Percentiles rank a stretch among this genome's conserved stretches.
These are phyloP conservation scores for Halenospora varia DNA, from an alignment of 495 filamentous ascomycete genomes.

Conservation along the genomic window DNA sequence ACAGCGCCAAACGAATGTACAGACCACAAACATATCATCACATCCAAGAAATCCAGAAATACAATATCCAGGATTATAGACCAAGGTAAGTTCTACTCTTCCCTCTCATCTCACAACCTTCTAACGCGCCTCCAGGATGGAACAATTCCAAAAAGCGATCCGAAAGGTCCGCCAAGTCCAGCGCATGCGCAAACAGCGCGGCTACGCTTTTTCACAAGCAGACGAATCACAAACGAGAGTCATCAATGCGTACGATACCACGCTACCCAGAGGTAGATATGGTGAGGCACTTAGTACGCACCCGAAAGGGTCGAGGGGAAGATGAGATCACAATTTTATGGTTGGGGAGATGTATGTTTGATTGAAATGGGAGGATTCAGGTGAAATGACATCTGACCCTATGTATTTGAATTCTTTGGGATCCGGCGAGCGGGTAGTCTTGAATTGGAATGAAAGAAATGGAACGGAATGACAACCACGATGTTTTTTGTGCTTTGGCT, in stretches of 20 bases:
- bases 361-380: no score
- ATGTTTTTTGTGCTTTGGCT: no score
- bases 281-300: no score
- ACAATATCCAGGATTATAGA: slow-evolving; percentile 98
- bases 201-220: slow-evolving; percentile 96
- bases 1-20: slow-evolving; percentile 90
- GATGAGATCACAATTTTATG: no score
- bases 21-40: slow-evolving; percentile 95
- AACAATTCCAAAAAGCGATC: slow-evolving; percentile 99
- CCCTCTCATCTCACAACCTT: slow-evolving; percentile 6
- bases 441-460: no score
- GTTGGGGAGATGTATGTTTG: no score
- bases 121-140: slow-evolving; percentile 60
- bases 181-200: slow-evolving; percentile 98
- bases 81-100: slow-evolving; percentile 56
- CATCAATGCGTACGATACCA: slow-evolving; percentile 96
- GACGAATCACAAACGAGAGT: slow-evolving; percentile 93
- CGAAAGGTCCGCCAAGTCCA: slow-evolving; percentile 98
- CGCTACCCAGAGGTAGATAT: slow-evolving; percentile 82
- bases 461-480: no score
- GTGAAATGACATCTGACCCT: no score
- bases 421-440: no score
- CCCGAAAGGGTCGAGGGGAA: no score
- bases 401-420: no score
- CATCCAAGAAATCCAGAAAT: slow-evolving; percentile 99